phyloP scores from a whole-genome alignment of 495 filamentous ascomycete species.

The Annulohypoxylon nitens region DNA sequence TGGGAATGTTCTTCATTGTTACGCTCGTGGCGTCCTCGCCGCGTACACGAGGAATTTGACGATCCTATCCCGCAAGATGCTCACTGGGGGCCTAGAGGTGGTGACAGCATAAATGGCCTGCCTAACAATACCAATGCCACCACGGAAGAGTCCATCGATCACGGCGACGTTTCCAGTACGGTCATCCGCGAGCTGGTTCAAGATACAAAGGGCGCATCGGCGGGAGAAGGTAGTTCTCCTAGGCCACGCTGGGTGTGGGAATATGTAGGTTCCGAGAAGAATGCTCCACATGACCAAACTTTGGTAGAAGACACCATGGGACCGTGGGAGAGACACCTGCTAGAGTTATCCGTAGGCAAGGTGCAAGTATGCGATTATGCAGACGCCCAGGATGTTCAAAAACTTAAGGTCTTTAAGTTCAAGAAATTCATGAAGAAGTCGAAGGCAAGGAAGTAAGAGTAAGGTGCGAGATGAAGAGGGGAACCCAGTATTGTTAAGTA shows the following conservation, averaged over 20 bases:
- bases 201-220: neutral
- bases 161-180: neutral
- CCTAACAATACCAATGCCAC: conserved; percentile 14
- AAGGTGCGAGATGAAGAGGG: neutral
- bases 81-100: conserved; percentile 52
- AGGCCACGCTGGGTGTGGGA: conserved; percentile 64
- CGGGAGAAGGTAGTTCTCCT: neutral
- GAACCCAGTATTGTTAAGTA: conserved; percentile 11
- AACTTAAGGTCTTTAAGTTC: conserved; percentile 28
- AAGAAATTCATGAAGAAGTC: conserved; percentile 25
- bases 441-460: conserved; percentile 8
- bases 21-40: conserved; percentile 56
- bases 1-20: conserved; percentile 68
- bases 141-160: neutral
- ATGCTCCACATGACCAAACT: conserved; percentile 52
- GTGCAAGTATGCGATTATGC: conserved; percentile 56
- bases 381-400: conserved; percentile 44
- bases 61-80: conserved; percentile 55
- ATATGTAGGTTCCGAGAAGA: conserved; percentile 58
- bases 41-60: conserved; percentile 42
- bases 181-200: neutral
- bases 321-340: conserved; percentile 62
- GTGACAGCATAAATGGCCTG: conserved; percentile 1
- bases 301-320: conserved; percentile 66
- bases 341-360: conserved; percentile 58